phyloP scores from a whole-genome alignment of 1,139 yeast genomes.

The Kodamaea alishanica region DNA sequence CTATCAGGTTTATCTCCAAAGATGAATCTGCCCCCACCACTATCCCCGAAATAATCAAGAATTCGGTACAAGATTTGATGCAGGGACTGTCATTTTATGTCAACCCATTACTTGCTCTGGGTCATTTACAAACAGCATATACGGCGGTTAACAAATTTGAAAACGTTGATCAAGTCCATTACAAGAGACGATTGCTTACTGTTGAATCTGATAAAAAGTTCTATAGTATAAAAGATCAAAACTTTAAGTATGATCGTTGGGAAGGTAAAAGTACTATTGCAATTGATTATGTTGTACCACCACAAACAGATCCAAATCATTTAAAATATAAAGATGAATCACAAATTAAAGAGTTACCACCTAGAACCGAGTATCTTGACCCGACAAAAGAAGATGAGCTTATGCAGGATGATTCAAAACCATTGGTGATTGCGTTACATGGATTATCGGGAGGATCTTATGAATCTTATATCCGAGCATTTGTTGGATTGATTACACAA shows the following conservation, averaged over 20 bases:
- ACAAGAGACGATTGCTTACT: slow-evolving; percentile 34
- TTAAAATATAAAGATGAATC: slow-evolving; percentile 29
- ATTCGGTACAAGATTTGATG: slow-evolving; percentile 30
- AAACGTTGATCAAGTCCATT: slow-evolving; percentile 31
- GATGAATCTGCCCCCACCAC: slow-evolving; percentile 14
- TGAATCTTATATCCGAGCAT: slow-evolving; percentile 52
- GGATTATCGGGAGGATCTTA: slow-evolving; percentile 65
- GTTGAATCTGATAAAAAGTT: slow-evolving; percentile 27
- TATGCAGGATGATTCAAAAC: slow-evolving; percentile 38
- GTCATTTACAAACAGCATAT: slow-evolving; percentile 47
- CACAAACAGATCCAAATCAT: slow-evolving; percentile 21
- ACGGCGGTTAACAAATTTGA: slow-evolving; percentile 41
- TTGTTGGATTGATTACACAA: slow-evolving; percentile 32
- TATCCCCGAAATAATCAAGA: slow-evolving; percentile 26
- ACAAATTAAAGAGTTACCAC: slow-evolving; percentile 39
- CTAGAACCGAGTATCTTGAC: slow-evolving; percentile 40
- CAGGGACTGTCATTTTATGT: slow-evolving; percentile 33
- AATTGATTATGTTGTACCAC: slow-evolving; percentile 37
- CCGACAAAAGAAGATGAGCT: slow-evolving; percentile 30
- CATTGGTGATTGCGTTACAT: slow-evolving; percentile 52
- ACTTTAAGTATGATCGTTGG: slow-evolving; percentile 40
- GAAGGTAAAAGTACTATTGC: slow-evolving; percentile 39
- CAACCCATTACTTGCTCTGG: slow-evolving; percentile 39
- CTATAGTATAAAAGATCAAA: slow-evolving; percentile 29
- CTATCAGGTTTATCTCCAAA: slow-evolving; percentile 22